Evolutionary conservation across 148 eudicot genomes (phyloP).

Genomic region (Silene conica): DNA sequence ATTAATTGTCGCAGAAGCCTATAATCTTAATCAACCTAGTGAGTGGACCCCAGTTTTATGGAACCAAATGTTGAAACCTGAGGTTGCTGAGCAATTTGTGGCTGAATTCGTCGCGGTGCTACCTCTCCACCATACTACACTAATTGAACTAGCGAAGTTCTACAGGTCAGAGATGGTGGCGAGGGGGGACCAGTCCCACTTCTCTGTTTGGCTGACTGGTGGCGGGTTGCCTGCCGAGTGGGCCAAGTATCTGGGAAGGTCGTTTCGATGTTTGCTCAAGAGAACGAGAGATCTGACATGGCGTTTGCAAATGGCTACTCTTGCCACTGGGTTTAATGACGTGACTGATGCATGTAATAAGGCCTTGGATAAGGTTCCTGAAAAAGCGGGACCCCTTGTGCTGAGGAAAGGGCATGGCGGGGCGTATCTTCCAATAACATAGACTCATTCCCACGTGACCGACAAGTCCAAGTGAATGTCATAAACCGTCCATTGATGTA

Average conservation of each 20-base stretch:
- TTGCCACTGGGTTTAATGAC: slow-evolving; percentile 80
- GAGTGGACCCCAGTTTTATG: slow-evolving; percentile 97
- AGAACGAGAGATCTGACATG: slow-evolving; percentile 80
- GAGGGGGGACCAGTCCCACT: slow-evolving; percentile 83
- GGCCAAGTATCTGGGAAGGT: slow-evolving; percentile 81
- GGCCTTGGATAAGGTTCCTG: slow-evolving; percentile 91
- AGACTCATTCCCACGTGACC: slow-evolving; percentile 7
- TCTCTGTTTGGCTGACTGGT: slow-evolving; percentile 83
- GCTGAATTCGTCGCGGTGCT: slow-evolving; percentile 93
- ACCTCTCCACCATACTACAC: slow-evolving; percentile 78
- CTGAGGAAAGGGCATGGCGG: slow-evolving; percentile 98
- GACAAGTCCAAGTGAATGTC: neutral
- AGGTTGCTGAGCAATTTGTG: slow-evolving; percentile 74
- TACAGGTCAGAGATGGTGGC: slow-evolving; percentile 86
- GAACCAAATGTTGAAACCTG: slow-evolving; percentile 94
- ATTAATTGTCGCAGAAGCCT: slow-evolving; percentile 93
- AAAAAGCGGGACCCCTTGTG: slow-evolving; percentile 85
- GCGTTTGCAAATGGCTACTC: slow-evolving; percentile 64
- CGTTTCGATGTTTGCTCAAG: slow-evolving; percentile 83
- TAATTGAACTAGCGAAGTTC: slow-evolving; percentile 75
- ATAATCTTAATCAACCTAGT: slow-evolving; percentile 85
- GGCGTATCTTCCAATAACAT: slow-evolving; percentile 82
- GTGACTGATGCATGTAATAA: slow-evolving; percentile 52
- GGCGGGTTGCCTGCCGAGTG: slow-evolving; percentile 89
- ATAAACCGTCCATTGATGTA: neutral